These are phyloP conservation scores for Calocera cornea DNA, from an alignment of 768 basidiomycete species.

Conservation along the genomic window DNA sequence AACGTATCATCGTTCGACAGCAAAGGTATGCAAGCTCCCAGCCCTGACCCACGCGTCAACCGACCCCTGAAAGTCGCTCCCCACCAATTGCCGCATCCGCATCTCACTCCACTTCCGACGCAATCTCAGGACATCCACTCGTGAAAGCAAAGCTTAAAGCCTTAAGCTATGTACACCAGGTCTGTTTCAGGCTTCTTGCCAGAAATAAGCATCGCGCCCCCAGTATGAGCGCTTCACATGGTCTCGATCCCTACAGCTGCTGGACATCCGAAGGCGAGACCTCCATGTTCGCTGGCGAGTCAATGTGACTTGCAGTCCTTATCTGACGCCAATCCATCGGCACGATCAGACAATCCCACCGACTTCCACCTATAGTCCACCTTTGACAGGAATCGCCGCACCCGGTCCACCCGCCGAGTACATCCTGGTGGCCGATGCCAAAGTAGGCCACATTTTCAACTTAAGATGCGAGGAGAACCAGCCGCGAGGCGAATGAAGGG, in stretches of 20 bases:
- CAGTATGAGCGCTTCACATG: not conserved
- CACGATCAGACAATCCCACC: not conserved
- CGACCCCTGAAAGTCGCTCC: not conserved
- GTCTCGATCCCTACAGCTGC: not conserved
- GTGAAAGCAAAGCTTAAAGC: slow-evolving; percentile 3
- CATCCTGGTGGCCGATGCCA: not conserved
- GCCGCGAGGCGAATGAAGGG: not conserved
- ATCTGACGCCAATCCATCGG: not conserved
- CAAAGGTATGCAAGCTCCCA: not conserved
- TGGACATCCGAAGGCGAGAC: not conserved
- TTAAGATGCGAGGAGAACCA: not conserved
- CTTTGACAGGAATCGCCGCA: not conserved
- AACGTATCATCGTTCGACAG: not conserved
- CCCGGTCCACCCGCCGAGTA: not conserved
- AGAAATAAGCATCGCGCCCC: slow-evolving; percentile 4
- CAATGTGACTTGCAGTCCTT: not conserved
- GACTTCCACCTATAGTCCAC: not conserved
- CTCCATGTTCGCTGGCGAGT: not conserved
- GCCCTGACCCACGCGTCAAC: not conserved
- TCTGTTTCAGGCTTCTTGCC: not conserved
- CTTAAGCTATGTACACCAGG: not conserved
- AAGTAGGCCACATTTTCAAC: not conserved
- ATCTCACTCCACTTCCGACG: not conserved
- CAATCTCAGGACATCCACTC: not conserved
- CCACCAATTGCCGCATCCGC: not conserved